Percentiles rank a stretch among this genome's conserved stretches.
phyloP scores from a whole-genome alignment of 495 filamentous ascomycete genomes.

The Thozetella sp. region DNA sequence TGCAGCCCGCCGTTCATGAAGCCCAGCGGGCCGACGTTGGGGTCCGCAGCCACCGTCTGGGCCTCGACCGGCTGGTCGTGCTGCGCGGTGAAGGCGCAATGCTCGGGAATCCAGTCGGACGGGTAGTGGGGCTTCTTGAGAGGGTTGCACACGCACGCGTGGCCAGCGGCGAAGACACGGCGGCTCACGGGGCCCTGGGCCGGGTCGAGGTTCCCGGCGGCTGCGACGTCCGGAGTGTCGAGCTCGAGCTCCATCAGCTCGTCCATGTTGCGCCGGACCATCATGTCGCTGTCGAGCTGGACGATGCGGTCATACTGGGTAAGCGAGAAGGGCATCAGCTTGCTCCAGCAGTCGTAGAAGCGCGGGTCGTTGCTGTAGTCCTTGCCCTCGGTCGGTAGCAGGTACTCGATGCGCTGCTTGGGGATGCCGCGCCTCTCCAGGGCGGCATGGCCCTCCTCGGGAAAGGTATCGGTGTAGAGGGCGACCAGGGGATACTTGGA shows the following conservation, averaged over 20 bases:
- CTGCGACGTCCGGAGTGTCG: constrained; percentile 51
- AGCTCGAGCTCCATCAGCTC: constrained; percentile 79
- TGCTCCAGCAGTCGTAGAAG: constrained; percentile 85
- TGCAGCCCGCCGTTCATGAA: constrained; percentile 76
- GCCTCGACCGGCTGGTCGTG: constrained; percentile 35
- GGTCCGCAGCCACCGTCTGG: constrained; percentile 53
- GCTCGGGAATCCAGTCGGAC: constrained; percentile 66
- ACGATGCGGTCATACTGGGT: constrained; percentile 72
- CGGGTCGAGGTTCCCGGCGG: constrained; percentile 37
- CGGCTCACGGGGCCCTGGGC: constrained; percentile 10
- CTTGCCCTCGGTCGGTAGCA: constrained; percentile 58
- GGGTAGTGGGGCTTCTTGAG: constrained; percentile 77
- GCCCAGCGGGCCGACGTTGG: constrained; percentile 59
- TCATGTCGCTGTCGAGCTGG: constrained; percentile 85
- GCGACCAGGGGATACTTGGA: constrained; percentile 74
- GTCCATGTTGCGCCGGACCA: constrained; percentile 79
- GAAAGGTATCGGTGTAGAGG: constrained; percentile 74
- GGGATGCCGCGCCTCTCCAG: constrained; percentile 66
- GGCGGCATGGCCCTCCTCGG: constrained; percentile 59
- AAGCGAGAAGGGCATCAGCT: constrained; percentile 76
- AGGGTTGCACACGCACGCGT: constrained; percentile 86
- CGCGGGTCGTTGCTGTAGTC: constrained; percentile 67
- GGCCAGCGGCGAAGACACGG: constrained; percentile 70
- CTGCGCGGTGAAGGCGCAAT: constrained; percentile 77
- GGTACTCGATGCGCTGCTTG: constrained; percentile 60